Evolutionary conservation across 2,329 filamentous ascomycete species (phyloP), one percentile per base, ranked within the genome.

Genomic region (Colletotrichum sojae): DNA sequence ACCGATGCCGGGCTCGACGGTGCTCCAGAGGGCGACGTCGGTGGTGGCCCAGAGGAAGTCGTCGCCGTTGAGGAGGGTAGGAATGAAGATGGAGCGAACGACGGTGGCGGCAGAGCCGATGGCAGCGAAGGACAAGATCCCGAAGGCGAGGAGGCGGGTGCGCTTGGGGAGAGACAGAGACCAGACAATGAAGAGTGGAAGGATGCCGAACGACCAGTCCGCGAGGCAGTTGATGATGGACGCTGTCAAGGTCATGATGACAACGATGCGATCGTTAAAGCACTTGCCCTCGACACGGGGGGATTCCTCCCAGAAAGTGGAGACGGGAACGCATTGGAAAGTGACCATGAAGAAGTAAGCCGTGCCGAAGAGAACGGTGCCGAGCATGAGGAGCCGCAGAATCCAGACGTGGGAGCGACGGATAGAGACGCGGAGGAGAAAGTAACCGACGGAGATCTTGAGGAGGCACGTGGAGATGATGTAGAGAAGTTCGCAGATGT

Each of bases 1-100:
- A 39, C 79, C 82, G 45, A 84, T 78, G 5, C 81, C 81, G 5
- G 79, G 80, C 71, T 84, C 83, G 45, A 83, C 77, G 20, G 83
- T 83, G 1, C 80, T 83, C 82, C 82, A 85, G 63, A 84, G 81
- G 18, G 82, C 81, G 6, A 84, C 75, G 55, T 83, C 82, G 20
- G 81, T 77, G 18, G 80, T 82, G 45, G 81, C 77, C 76, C 81
- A 84, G 10, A 84, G 78, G 67, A 82, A 84, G 65, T 85, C 83
- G 48, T 74, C 70, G 25, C 78, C 78, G 6, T 78, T 72, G 40
- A 76, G 76, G 15, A 85, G 73, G 5, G 75, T 71, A 39, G 77
- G 73, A 27, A 84, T 78, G 70, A 83, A 85, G 0, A 81, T 77
- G 55, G 83, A 81, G 1, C 83, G 78, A 10, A 84, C 77, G 48